phyloP scores from a whole-genome alignment of 371 early-diverging fungal species.

The Haplosporangium sp. region DNA sequence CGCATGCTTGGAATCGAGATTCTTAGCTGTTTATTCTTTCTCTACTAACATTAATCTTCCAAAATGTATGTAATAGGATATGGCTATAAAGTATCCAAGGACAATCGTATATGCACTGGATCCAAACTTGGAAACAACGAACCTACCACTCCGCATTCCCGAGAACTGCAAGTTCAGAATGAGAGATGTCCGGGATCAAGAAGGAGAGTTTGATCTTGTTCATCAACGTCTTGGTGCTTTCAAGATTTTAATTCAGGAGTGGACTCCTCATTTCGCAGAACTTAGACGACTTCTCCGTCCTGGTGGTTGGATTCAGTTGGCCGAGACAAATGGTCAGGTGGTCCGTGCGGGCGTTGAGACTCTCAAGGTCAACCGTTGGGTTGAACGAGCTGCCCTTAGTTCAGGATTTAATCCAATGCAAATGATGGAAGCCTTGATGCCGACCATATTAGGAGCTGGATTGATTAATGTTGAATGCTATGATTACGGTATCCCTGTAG shows the following conservation, averaged over 20 bases:
- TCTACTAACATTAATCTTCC: not conserved
- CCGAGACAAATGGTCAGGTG: conserved; percentile 46
- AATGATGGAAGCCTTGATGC: conserved; percentile 44
- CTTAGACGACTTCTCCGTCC: conserved; percentile 33
- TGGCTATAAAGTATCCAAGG: conserved; percentile 20
- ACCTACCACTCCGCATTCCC: conserved; percentile 17
- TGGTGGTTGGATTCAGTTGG: conserved; percentile 53
- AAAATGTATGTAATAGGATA: conserved; percentile 1
- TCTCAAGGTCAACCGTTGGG: conserved; percentile 49
- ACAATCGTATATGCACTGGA: conserved; percentile 48
- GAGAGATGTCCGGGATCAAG: conserved; percentile 39
- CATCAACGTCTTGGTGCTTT: conserved; percentile 48
- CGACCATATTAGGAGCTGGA: conserved; percentile 44
- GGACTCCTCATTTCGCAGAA: conserved; percentile 54
- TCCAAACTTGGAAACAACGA: conserved; percentile 13
- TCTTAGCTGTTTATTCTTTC: not conserved
- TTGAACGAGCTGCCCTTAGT: conserved; percentile 43
- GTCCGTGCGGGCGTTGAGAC: conserved; percentile 34
- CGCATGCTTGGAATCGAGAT: no score
- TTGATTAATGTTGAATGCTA: conserved; percentile 53
- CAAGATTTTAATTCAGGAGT: conserved; percentile 36
- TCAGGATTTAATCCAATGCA: conserved; percentile 47
- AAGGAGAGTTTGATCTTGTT: conserved; percentile 49
- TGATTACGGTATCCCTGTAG: conserved; percentile 45
- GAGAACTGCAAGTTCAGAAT: conserved; percentile 40